Conservation (phyloP, 176 grass and related monocot genomes). For the Aegilops tauschii region DNA sequence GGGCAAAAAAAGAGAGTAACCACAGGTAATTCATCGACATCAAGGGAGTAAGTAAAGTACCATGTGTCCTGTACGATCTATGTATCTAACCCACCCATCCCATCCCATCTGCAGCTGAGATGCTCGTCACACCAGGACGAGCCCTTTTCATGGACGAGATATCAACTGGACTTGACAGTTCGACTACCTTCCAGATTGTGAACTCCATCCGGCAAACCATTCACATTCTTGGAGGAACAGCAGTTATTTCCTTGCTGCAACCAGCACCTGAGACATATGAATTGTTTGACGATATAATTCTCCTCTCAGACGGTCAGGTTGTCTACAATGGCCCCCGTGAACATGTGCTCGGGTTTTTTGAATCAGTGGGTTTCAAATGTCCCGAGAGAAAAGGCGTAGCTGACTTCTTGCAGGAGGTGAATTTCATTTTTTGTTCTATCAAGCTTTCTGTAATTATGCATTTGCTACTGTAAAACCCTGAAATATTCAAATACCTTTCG, state of each 20-base stretch:
- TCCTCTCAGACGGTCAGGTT: slow-evolving; percentile 78
- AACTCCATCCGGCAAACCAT: slow-evolving; percentile 65
- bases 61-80: background rate
- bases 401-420: slow-evolving; percentile 89
- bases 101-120: slow-evolving; percentile 59
- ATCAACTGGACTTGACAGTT: slow-evolving; percentile 91
- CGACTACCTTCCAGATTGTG: slow-evolving; percentile 92
- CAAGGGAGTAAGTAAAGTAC: slow-evolving; percentile 21
- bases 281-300: slow-evolving; percentile 86
- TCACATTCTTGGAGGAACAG: slow-evolving; percentile 71
- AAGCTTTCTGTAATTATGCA: background rate
- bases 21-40: slow-evolving; percentile 51
- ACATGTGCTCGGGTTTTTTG: slow-evolving; percentile 78
- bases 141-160: slow-evolving; percentile 97
- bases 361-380: slow-evolving; percentile 75
- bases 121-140: slow-evolving; percentile 80
- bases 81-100: background rate
- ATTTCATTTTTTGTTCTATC: background rate
- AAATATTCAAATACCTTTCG: background rate
- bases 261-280: slow-evolving; percentile 92
- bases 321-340: slow-evolving; percentile 84
- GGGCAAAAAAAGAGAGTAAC: slow-evolving; percentile 89
- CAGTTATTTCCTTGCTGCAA: slow-evolving; percentile 82
- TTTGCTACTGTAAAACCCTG: background rate
- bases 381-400: slow-evolving; percentile 79